phyloP scores from a whole-genome alignment of 257 asterid genomes.

The Penstemon eatonii region DNA sequence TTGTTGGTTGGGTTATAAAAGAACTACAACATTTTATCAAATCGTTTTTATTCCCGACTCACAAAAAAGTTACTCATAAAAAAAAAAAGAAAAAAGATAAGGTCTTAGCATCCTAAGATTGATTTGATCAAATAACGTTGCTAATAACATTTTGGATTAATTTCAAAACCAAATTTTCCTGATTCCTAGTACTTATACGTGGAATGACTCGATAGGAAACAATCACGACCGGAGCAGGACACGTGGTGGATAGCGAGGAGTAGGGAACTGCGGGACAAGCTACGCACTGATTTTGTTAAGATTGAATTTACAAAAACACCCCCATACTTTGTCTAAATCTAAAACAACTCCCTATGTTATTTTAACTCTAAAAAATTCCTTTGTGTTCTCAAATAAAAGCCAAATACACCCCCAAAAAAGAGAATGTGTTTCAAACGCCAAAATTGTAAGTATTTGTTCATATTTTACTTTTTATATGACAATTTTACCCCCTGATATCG shows the following conservation, averaged over 20 bases:
- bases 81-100: background rate
- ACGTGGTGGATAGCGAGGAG: constrained; percentile 28
- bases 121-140: background rate
- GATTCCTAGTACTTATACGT: background rate
- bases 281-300: no score
- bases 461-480: no score
- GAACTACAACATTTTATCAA: no score
- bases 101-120: background rate
- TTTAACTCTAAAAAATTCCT: no score
- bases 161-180: background rate
- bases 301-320: no score
- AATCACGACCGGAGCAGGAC: constrained; percentile 18
- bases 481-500: no score
- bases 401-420: background rate
- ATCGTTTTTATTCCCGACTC: background rate
- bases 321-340: no score
- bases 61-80: background rate
- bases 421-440: no score
- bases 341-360: no score
- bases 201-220: constrained; percentile 13
- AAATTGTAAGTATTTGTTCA: no score
- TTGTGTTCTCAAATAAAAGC: background rate
- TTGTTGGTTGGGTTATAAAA: no score
- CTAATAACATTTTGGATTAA: background rate
- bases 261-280: background rate